Base-by-base conservation (phyloP, 345 rosid species). In the Euphorbia pulcherrima region DNA sequence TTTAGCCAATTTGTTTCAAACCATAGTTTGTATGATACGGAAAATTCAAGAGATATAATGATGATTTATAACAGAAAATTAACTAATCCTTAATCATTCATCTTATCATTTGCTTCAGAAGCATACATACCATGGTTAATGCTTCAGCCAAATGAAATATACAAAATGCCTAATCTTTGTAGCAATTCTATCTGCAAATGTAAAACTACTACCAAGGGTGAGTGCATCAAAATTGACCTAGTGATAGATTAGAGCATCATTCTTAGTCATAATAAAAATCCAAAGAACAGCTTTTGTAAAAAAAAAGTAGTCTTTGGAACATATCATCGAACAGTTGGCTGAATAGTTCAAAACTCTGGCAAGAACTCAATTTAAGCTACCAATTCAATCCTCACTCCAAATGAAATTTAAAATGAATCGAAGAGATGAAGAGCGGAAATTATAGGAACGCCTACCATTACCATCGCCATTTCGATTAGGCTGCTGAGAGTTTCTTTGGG, bases 401-500 rank as follows among this genome's bases (percentile, higher is more conserved):
- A 47, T 5, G 24, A 35, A 60, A 23, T 35, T 39, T 10, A 35
- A 37, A 33, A 4, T 8, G 9, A 61, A n/a, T 20, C 33, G 29
- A 47, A 8, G 20, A 39, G 44, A 39, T 9, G 12, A 39, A 4
- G 12, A 9, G 44, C 8, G 9, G 33, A 13, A 10, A 9, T 26
- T 26, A 37, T 21, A 7, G 29, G n/a, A 9, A 33, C 6, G 18
- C 74, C 8, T 44, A 81, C 80, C 76, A 27, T 68, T 76, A 68
- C 67, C 47, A 46, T 79, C 80, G 46, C 72, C 85, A 54, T 76
- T 82, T 53, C 47, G 67, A 2, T 77, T 78, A 73, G 87, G 67
- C 55, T 78, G 71, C 62, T 48, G 68, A 16, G 87, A 56, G 20
- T 74, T 75, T 50, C 63, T 64, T 39, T 70, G 71, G 40, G 92